These are phyloP conservation scores for Saturnispora sanitii DNA, from an alignment of 805 yeast genomes.

Conservation along the genomic window DNA sequence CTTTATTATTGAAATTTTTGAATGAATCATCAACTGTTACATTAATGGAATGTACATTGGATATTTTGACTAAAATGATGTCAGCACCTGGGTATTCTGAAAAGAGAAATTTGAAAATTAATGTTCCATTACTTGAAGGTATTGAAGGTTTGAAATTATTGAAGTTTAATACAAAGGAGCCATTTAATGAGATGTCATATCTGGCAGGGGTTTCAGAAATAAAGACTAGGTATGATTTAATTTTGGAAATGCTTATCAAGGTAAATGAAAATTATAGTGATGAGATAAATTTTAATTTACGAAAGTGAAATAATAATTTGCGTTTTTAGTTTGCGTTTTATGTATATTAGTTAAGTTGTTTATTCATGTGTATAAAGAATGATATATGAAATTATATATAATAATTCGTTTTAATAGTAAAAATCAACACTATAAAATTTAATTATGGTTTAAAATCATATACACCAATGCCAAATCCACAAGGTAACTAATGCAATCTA, in stretches of 20 bases:
- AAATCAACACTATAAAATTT: too few relatives aligned
- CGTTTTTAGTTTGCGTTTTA: not conserved
- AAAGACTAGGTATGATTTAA: not conserved
- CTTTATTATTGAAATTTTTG: slow-evolving; percentile 18
- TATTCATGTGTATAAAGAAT: too few relatives aligned
- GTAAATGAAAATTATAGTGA: not conserved
- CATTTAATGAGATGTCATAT: slow-evolving; percentile 5
- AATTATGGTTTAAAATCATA: too few relatives aligned
- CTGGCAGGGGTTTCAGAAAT: not conserved
- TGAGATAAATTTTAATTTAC: not conserved
- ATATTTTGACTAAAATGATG: slow-evolving; percentile 22
- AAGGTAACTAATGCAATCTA: too few relatives aligned
- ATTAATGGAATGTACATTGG: slow-evolving; percentile 19
- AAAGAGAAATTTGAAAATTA: slow-evolving; percentile 14
- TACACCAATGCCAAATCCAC: too few relatives aligned
- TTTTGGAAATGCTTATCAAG: slow-evolving; percentile 2
- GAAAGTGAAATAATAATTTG: not conserved
- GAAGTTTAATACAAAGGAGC: slow-evolving; percentile 13
- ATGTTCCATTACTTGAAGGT: slow-evolving; percentile 16
- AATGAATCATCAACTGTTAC: slow-evolving; percentile 18
- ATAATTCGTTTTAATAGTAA: too few relatives aligned
- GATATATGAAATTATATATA: too few relatives aligned
- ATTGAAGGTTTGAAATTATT: slow-evolving; percentile 18
- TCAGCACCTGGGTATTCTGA: slow-evolving; percentile 24
- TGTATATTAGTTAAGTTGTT: not conserved